Evolutionary conservation across 2,329 filamentous ascomycete genomes (phyloP), one percentile per base, ranked within the genome.

Genomic region (Penicillium olsonii): DNA sequence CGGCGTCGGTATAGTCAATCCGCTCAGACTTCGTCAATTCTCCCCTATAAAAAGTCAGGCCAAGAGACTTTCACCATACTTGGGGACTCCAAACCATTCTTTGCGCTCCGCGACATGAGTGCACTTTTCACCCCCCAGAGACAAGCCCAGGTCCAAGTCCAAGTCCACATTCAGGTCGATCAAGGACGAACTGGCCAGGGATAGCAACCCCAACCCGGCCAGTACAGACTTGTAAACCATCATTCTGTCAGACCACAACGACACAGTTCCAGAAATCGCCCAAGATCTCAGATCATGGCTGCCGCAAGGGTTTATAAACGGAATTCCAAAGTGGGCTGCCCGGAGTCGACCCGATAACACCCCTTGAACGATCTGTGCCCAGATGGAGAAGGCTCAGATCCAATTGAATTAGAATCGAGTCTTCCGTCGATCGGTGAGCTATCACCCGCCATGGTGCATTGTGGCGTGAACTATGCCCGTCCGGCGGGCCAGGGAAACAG

Each of bases 1-100:
- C 51, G 1, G 64, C 62, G 27, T 63, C 44, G 9, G 54, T 66
- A 42, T 66, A 66, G 11, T 52, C 48, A 7, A 50, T 60, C n/a
- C 60, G 50, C 22, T 66, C 50, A 5, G 33, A 9, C 0, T 39
- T 33, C 10, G 31, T 38, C 41, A 66, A 41, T n/a, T 56, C 45
- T 7, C 56, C 42, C 64, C 63, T 66, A 20, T 14, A 6, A 1
- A 5, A 29, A 22, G 22, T 49, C 10, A 49, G 29, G 7, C 12
- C 1, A 46, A 6, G 29, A 29, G 37, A 22, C 37, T 35, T 18
- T 10, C 9, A 8, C 8, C 8, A 14, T 17, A 24, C 5, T 24
- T 17, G 14, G 20, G 14, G 12, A 38, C 10, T 11, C 46, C 46
- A 11, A 20, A 60, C 55, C 57, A 58, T 46, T 58, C 55, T 19